phyloP scores from a whole-genome alignment of 495 filamentous ascomycete genomes.

The Penicillium soppii region DNA sequence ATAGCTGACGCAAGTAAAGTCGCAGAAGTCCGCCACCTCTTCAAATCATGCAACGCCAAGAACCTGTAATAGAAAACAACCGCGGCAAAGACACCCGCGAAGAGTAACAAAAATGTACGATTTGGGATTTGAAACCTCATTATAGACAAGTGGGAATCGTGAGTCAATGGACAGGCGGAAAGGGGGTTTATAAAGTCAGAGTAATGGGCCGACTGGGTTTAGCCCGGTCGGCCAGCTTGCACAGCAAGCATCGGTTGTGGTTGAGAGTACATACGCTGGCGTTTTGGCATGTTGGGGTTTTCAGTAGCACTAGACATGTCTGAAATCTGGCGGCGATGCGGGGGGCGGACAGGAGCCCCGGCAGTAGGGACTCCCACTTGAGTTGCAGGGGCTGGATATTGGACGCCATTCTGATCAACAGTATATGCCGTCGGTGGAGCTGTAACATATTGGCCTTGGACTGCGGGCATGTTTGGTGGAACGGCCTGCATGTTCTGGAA shows the following conservation, averaged over 20 bases:
- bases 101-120: constrained; percentile 26
- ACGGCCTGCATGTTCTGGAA: constrained; percentile 63
- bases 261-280: constrained; percentile 64
- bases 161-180: constrained; percentile 25
- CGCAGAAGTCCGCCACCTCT: constrained; percentile 24
- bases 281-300: constrained; percentile 54
- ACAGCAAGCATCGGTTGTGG: constrained; percentile 47
- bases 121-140: constrained; percentile 20
- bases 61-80: constrained; percentile 24
- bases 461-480: constrained; percentile 44
- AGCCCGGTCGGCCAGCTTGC: constrained; percentile 39
- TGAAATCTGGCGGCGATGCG: constrained; percentile 63
- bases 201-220: constrained; percentile 6
- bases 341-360: constrained; percentile 36
- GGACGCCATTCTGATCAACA: constrained; percentile 53
- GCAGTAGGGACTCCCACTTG: constrained; percentile 49
- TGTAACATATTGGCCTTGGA: constrained; percentile 52
- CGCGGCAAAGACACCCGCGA: constrained; percentile 12
- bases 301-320: constrained; percentile 61
- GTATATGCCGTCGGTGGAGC: constrained; percentile 43
- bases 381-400: constrained; percentile 47
- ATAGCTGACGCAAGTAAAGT: constrained; percentile 20
- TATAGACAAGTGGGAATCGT: constrained; percentile 36
- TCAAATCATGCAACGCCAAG: constrained; percentile 28
- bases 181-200: constrained; percentile 2